These are phyloP conservation scores for Tulasnella sp. DNA, from an alignment of 768 basidiomycete species.

Conservation along the genomic window DNA sequence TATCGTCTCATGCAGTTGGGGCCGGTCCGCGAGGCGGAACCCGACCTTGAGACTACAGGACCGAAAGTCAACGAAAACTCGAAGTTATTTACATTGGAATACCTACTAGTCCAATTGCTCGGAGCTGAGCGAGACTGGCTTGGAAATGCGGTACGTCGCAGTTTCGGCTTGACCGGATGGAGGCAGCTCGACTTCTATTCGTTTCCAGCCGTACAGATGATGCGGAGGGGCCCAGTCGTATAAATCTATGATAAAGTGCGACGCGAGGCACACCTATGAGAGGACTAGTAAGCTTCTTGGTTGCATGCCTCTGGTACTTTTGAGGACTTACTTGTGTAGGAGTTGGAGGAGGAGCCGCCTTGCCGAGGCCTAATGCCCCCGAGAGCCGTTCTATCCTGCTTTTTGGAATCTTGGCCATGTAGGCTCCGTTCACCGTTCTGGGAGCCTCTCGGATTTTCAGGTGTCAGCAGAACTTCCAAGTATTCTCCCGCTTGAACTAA, in stretches of 20 bases:
- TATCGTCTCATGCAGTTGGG: not conserved
- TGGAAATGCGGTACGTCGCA: not conserved
- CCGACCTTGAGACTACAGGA: not conserved
- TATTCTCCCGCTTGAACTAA: not conserved
- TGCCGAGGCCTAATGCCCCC: too few species aligned
- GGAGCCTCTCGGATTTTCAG: not conserved
- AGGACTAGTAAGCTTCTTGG: too few species aligned
- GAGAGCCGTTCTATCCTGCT: not conserved
- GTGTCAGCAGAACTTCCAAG: not conserved
- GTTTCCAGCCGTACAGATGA: not conserved
- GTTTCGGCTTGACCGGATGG: not conserved
- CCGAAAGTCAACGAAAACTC: not conserved
- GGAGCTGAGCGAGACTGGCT: not conserved
- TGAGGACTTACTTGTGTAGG: not conserved
- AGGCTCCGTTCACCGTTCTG: not conserved
- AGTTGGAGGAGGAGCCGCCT: too few species aligned
- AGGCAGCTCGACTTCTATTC: not conserved
- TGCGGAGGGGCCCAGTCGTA: not conserved
- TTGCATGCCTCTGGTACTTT: not conserved
- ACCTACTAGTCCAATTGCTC: not conserved
- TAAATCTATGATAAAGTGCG: not conserved
- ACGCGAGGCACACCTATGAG: not conserved
- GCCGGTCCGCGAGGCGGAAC: not conserved
- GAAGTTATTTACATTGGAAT: not conserved
- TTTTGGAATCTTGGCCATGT: not conserved